Evolutionary conservation across 2,329 filamentous ascomycete genomes (phyloP), one percentile per base, ranked within the genome.

Genomic region (Aspergillus oerlinghausenensis): DNA sequence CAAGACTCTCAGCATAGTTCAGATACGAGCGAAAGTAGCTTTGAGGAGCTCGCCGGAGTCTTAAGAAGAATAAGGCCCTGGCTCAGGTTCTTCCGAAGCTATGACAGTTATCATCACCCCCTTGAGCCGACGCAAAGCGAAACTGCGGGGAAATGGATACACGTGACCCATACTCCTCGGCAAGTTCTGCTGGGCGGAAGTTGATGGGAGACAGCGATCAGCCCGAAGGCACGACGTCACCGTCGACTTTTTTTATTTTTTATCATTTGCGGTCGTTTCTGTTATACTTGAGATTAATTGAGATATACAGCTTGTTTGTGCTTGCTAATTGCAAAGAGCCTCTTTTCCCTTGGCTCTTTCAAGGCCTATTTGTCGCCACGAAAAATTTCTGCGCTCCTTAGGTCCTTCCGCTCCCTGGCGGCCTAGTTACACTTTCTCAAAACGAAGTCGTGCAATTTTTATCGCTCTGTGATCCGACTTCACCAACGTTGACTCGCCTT

Each of bases 51-150:
- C 29, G 32, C 19, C 11, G 53, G 38, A 49, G 32, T 47, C 38
- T 49, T 51, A 19, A 35, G 21, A 57, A 53, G 43, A 38, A 10
- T 10, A 43, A 52, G 23, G n/a, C 21, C 29, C 35, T 54, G 29
- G 38, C 57, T 53, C 38, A 45, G 52, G 52, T 59, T 56, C 52
- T 59, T 2, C 23, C 21, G 21, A 23, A 47, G 43, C 43, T 23
- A 23, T 23, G 32, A 38, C 21, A 23, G 21, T 45, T 45, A 29
- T 19, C n/a, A 26, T n/a, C 51, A 50, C 59, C 55, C 57, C 49
- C 51, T 65, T 67, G 51, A 67, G 70, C 70, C 70, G 70, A 72
- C 66, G 70, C 66, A 71, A 73, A 71, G 67, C 70, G 70, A 70
- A 60, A 66, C 66, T 70, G 69, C 68, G 70, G 69, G 68, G 70